These are phyloP conservation scores for Coprinopsis cinerea DNA, from an alignment of 768 basidiomycete genomes.

Conservation along the genomic window DNA sequence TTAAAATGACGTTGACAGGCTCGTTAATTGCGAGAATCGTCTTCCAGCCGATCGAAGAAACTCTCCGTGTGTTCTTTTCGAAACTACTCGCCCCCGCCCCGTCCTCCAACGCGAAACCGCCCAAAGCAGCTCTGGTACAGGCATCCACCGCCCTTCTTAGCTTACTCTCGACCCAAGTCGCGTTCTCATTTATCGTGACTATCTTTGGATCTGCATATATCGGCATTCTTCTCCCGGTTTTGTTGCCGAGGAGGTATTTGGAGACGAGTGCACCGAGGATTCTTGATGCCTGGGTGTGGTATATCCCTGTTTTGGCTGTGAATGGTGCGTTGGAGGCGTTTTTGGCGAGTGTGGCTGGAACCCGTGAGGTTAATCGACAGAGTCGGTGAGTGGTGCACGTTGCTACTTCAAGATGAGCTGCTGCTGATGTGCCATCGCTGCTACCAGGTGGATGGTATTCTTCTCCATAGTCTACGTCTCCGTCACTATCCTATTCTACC, in stretches of 20 bases:
- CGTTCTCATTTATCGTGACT: constrained; percentile 62
- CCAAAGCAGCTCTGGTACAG: constrained; percentile 23
- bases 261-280: constrained; percentile 76
- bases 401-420: constrained; percentile 10
- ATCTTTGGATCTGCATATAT: constrained; percentile 76
- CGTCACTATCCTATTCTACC: constrained; percentile 42
- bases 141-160: constrained; percentile 50
- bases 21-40: constrained; percentile 88
- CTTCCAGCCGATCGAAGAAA: constrained; percentile 96
- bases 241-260: constrained; percentile 68
- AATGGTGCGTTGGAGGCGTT: constrained; percentile 94
- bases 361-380: constrained; percentile 62
- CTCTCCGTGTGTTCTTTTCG: constrained; percentile 85
- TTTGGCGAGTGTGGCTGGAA: constrained; percentile 69
- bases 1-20: constrained; percentile 39
- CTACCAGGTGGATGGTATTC: constrained; percentile 63
- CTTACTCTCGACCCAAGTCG: constrained; percentile 60
- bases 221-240: constrained; percentile 55
- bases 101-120: constrained; percentile 10
- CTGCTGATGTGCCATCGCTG: background rate
- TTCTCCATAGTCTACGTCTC: constrained; percentile 68
- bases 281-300: constrained; percentile 76
- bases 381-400: constrained; percentile 38
- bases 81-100: constrained; percentile 34
- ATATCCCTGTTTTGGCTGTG: constrained; percentile 83